phyloP scores from a whole-genome alignment of 108 stramenopile genomes.

The Cyclotella sp. region DNA sequence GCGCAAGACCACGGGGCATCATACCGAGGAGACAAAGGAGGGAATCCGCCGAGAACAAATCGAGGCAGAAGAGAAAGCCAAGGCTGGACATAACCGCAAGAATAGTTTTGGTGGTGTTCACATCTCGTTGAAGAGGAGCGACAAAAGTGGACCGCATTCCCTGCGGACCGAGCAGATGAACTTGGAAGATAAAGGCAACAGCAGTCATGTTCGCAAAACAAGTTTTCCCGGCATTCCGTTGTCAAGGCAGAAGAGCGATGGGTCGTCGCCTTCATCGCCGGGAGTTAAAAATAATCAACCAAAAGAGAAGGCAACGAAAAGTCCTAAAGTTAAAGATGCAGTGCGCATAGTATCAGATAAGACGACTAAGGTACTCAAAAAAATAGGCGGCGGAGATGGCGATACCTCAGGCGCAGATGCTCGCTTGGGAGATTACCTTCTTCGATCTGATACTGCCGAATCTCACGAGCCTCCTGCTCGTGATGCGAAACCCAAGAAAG shows the following conservation, averaged over 20 bases:
- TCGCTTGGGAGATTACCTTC: constrained; percentile 28
- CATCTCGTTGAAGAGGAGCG: background rate
- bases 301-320: too few relatives aligned
- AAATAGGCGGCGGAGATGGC: constrained; percentile 2
- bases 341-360: constrained; percentile 6
- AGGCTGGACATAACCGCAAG: background rate
- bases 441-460: constrained; percentile 2
- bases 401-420: constrained; percentile 23
- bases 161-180: too few relatives aligned
- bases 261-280: background rate
- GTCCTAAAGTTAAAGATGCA: background rate
- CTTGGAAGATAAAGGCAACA: background rate
- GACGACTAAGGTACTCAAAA: constrained; percentile 12
- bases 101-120: background rate
- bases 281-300: background rate
- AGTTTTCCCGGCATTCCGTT: background rate
- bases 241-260: constrained; percentile 3
- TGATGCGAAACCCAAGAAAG: constrained; percentile 12
- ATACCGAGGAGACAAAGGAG: constrained; percentile 37
- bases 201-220: background rate
- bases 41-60: background rate
- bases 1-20: constrained; percentile 53
- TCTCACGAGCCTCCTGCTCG: constrained; percentile 18
- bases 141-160: background rate
- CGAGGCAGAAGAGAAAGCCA: constrained; percentile 17